phyloP scores from a whole-genome alignment of 2,329 filamentous ascomycete species.

The Colletotrichum cereale region DNA sequence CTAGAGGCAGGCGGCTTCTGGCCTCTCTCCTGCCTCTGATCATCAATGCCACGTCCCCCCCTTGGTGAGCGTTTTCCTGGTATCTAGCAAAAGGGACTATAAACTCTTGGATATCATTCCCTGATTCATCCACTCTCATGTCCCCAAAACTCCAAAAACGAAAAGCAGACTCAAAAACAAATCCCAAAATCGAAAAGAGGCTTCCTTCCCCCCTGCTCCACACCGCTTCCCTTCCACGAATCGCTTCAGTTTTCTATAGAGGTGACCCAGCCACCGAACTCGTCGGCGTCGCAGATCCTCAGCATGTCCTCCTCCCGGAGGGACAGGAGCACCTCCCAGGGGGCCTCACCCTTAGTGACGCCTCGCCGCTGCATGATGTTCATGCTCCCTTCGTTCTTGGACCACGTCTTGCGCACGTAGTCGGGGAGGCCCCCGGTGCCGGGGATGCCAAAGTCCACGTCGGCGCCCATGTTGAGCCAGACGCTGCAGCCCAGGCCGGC shows the following conservation, averaged over 20 bases:
- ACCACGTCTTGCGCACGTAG: slow-evolving; percentile 34
- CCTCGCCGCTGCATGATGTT: slow-evolving; percentile 34
- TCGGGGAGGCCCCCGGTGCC: slow-evolving; percentile 20
- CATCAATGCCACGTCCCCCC: neutral
- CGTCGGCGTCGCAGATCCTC: neutral
- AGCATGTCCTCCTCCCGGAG: slow-evolving; percentile 29
- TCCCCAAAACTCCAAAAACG: neutral
- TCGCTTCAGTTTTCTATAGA: neutral
- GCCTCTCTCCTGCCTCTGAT: neutral
- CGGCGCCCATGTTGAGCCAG: slow-evolving; percentile 36
- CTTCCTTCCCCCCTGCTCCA: neutral
- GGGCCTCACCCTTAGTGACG: slow-evolving; percentile 15
- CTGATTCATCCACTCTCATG: too few relatives aligned
- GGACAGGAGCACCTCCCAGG: slow-evolving; percentile 28
- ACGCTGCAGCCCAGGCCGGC: slow-evolving; percentile 29
- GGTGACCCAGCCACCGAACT: slow-evolving; percentile 18
- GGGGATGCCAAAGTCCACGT: slow-evolving; percentile 32
- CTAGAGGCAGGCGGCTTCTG: neutral
- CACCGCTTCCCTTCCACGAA: neutral
- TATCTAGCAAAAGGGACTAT: neutral
- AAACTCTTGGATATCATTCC: neutral
- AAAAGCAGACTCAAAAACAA: too few relatives aligned
- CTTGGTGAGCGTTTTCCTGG: neutral
- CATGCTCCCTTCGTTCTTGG: slow-evolving; percentile 32
- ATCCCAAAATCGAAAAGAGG: too few relatives aligned